phyloP scores from a whole-genome alignment of 2,329 filamentous ascomycete genomes.

The Clonostachys chloroleuca region DNA sequence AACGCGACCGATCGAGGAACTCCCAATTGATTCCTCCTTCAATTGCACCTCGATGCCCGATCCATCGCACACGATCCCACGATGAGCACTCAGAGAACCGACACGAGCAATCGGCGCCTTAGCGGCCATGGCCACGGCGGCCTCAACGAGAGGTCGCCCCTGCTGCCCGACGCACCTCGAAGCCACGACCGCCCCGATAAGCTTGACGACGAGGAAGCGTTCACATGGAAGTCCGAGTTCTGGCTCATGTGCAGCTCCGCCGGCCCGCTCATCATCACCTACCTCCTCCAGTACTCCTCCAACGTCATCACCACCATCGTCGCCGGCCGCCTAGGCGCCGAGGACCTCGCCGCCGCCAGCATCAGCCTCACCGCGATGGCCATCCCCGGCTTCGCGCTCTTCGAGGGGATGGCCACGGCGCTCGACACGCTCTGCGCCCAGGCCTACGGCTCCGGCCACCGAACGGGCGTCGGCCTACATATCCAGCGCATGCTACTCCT shows the following conservation, averaged over 20 bases:
- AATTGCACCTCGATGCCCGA: no score
- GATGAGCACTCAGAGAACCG: no score
- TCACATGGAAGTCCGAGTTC: no score
- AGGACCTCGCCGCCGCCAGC: conserved; percentile 46
- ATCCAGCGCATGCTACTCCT: conserved; percentile 47
- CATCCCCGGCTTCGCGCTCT: conserved; percentile 43
- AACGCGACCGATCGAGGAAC: no score
- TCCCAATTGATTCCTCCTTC: no score
- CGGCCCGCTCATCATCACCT: conserved; percentile 44
- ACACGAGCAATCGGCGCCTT: no score
- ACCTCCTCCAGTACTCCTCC: conserved; percentile 48
- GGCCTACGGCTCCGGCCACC: conserved; percentile 25
- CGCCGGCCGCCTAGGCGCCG: conserved; percentile 45
- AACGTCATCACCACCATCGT: conserved; percentile 45
- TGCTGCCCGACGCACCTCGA: no score
- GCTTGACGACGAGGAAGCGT: no score
- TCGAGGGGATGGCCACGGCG: conserved; percentile 2
- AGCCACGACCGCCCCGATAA: no score
- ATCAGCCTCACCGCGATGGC: conserved; percentile 48
- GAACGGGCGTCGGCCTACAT: conserved; percentile 42
- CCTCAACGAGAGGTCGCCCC: no score
- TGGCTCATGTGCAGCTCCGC: conserved; percentile 13
- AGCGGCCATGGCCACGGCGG: no score
- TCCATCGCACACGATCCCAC: no score
- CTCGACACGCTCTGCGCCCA: conserved; percentile 5